phyloP scores from a whole-genome alignment of 192 early-diverging fungal species.

The Lunasporangiospora selenospora region DNA sequence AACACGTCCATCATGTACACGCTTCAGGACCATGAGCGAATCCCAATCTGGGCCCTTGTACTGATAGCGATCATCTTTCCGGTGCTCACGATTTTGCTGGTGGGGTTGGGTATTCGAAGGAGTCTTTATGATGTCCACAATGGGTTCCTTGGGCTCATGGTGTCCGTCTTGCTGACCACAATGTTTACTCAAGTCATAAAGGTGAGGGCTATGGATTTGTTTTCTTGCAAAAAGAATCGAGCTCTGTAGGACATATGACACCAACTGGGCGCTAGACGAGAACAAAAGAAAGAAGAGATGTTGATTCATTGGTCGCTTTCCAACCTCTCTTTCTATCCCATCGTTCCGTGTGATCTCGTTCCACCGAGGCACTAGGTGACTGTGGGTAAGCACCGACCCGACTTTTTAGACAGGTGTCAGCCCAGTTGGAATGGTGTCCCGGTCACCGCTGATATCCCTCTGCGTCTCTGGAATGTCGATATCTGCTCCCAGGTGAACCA shows the following conservation, averaged over 20 bases:
- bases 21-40: constrained; percentile 31
- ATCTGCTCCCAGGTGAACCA: constrained; percentile 61
- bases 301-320: too few relatives aligned
- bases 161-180: constrained; percentile 47
- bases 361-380: constrained; percentile 28
- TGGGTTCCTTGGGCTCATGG: constrained; percentile 35
- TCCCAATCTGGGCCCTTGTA: constrained; percentile 47
- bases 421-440: constrained; percentile 25
- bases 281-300: too few relatives aligned
- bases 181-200: constrained; percentile 56
- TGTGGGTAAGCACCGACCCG: constrained; percentile 53
- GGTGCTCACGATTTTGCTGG: constrained; percentile 26
- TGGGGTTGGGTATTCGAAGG: constrained; percentile 31
- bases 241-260: too few relatives aligned
- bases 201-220: too few relatives aligned
- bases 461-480: constrained; percentile 51
- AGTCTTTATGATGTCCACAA: constrained; percentile 42
- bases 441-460: constrained; percentile 46
- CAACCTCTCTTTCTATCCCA: too few relatives aligned
- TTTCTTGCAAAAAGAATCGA: too few relatives aligned
- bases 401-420: constrained; percentile 52
- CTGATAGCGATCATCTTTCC: constrained; percentile 46
- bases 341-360: too few relatives aligned
- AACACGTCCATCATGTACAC: constrained; percentile 71
- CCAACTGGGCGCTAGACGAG: too few relatives aligned